Evolutionary conservation across 208 protist species (phyloP).

Genomic region (Trypanosoma melophagium): DNA sequence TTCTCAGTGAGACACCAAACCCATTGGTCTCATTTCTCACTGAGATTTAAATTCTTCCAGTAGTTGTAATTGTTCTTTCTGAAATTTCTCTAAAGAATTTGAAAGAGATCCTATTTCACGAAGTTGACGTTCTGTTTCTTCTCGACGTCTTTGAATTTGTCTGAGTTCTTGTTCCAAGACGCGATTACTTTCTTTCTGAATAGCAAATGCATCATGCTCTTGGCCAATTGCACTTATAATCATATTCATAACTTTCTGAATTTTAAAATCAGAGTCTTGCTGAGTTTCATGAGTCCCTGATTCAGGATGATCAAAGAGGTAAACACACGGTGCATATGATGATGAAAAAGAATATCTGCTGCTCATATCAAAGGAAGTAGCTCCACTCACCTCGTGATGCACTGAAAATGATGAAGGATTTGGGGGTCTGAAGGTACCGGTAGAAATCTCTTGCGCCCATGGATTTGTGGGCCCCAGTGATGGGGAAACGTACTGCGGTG

Average conservation of each 20-base stretch:
- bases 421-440: slow-evolving; percentile 70
- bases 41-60: slow-evolving; percentile 14
- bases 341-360: not conserved
- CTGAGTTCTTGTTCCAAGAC: slow-evolving; percentile 63
- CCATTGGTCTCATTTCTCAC: too few relatives aligned
- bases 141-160: slow-evolving; percentile 28
- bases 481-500: slow-evolving; percentile 57
- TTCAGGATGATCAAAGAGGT: slow-evolving; percentile 1
- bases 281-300: not conserved
- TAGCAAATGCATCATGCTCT: slow-evolving; percentile 51
- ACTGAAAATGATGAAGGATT: not conserved
- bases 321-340: not conserved
- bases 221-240: slow-evolving; percentile 52
- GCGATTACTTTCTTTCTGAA: slow-evolving; percentile 67
- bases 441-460: slow-evolving; percentile 64
- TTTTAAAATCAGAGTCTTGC: slow-evolving; percentile 2
- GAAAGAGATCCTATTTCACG: slow-evolving; percentile 10
- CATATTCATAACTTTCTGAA: slow-evolving; percentile 53
- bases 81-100: slow-evolving; percentile 12
- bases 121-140: slow-evolving; percentile 14
- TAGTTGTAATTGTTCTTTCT: slow-evolving; percentile 18
- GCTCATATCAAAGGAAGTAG: not conserved
- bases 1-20: too few relatives aligned
- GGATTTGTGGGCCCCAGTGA: slow-evolving; percentile 55
- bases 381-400: slow-evolving; percentile 1